Evolutionary conservation across 2,329 filamentous ascomycete genomes (phyloP).

Genomic region (Diaporthe ampelina): DNA sequence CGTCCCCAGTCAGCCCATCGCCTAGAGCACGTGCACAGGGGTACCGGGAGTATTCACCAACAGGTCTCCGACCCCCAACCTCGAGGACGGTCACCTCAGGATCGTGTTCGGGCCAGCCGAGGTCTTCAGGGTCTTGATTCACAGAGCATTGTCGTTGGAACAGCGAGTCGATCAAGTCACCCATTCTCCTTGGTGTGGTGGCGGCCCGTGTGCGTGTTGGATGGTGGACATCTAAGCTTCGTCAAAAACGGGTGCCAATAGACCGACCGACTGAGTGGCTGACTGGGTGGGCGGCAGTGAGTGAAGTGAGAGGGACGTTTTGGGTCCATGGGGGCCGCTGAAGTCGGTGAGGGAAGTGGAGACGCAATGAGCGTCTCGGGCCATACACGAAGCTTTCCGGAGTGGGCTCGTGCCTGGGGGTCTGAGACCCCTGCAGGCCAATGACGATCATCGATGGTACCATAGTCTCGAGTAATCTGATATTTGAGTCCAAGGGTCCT

Average conservation of each 20-base stretch:
- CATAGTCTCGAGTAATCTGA: conserved; percentile 10
- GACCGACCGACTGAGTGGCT: neutral
- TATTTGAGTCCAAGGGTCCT: neutral
- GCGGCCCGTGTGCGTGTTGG: conserved; percentile 30
- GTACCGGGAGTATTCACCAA: conserved; percentile 35
- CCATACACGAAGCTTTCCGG: conserved; percentile 34
- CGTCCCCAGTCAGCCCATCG: conserved; percentile 4
- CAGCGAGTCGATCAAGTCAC: conserved; percentile 36
- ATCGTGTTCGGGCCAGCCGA: conserved; percentile 29
- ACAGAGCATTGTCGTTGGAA: conserved; percentile 37
- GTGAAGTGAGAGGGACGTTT: conserved; percentile 19
- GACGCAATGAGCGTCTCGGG: conserved; percentile 29
- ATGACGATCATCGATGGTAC: conserved; percentile 16
- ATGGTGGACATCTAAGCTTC: conserved; percentile 31
- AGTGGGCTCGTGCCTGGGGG: conserved; percentile 29
- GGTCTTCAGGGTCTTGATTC: conserved; percentile 35
- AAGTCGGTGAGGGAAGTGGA: conserved; percentile 37
- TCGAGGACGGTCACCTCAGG: conserved; percentile 38
- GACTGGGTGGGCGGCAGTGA: conserved; percentile 7
- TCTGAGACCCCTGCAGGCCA: conserved; percentile 28
- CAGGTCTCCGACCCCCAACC: conserved; percentile 36
- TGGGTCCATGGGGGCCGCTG: conserved; percentile 9
- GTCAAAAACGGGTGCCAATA: conserved; percentile 31
- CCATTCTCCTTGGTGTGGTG: conserved; percentile 38
- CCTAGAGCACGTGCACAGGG: neutral